Conservation (phyloP, 2,329 filamentous ascomycete genomes). For the Gnomoniopsis smithogilvyi region DNA sequence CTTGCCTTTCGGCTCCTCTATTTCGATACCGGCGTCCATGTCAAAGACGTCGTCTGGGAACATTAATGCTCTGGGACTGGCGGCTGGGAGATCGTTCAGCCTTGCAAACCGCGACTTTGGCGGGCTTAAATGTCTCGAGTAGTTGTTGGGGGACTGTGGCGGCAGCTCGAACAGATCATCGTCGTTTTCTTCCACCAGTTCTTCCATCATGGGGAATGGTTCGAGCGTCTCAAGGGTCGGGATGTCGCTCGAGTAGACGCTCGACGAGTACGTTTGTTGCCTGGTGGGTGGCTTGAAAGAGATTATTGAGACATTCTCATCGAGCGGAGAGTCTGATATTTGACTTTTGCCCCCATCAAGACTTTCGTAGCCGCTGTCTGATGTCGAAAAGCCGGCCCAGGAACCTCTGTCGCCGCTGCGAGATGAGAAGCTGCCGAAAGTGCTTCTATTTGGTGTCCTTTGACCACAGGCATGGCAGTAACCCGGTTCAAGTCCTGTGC, state of each 20-base stretch:
- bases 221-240: neutral
- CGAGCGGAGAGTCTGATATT: neutral
- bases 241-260: conserved; percentile 2
- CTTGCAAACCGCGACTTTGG: conserved; percentile 12
- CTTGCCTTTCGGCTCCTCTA: neutral
- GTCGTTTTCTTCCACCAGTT: neutral
- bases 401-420: neutral
- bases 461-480: conserved; percentile 15
- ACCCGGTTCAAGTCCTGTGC: neutral
- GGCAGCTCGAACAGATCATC: neutral
- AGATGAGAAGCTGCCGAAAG: neutral
- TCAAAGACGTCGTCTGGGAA: neutral
- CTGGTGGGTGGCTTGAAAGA: neutral
- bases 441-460: neutral
- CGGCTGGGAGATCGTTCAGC: conserved; percentile 11
- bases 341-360: neutral
- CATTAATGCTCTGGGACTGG: neutral
- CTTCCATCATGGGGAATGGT: neutral
- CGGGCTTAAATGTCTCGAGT: neutral
- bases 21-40: neutral
- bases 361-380: conserved; percentile 17
- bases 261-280: conserved; percentile 5
- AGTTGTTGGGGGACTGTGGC: neutral
- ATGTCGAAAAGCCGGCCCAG: conserved; percentile 5
- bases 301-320: neutral